Evolutionary conservation across 2,329 filamentous ascomycete genomes (phyloP).

Genomic region (Colletotrichum sp.): DNA sequence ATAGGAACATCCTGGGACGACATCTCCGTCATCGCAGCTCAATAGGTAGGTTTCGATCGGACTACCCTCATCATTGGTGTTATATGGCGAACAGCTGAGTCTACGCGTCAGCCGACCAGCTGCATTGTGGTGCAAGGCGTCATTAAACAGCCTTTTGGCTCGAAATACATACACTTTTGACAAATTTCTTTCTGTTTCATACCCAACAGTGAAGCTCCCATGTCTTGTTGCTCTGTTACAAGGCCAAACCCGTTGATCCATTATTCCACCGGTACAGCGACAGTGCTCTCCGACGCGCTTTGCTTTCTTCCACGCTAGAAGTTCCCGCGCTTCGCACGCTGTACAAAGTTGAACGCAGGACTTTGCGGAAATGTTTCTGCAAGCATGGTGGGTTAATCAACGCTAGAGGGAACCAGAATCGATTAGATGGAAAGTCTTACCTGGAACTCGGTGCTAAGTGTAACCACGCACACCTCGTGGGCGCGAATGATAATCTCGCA

Average conservation of each 20-base stretch:
- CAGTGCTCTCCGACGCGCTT: neutral
- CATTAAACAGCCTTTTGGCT: neutral
- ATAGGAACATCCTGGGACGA: neutral
- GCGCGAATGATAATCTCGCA: slow-evolving; percentile 56
- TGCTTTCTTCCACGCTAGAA: neutral
- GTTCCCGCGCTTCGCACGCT: neutral
- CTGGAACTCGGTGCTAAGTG: slow-evolving; percentile 34
- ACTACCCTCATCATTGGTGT: neutral
- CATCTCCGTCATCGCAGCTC: neutral
- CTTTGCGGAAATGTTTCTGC: neutral
- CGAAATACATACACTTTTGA: neutral
- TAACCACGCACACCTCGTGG: slow-evolving; percentile 55
- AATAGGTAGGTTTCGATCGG: neutral
- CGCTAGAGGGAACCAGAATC: neutral
- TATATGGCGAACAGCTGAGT: neutral
- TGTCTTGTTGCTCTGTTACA: neutral
- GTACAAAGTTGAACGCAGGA: neutral
- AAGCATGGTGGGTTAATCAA: neutral
- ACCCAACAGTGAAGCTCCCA: neutral
- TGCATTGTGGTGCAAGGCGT: neutral
- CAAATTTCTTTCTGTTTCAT: neutral
- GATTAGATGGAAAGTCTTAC: neutral
- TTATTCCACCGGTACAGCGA: neutral
- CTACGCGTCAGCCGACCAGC: neutral
- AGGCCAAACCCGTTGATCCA: neutral